A percentile compares a stretch with the other conserved stretches of the same genome.
Conservation (phyloP, 2,329 filamentous ascomycete species). For the Aspergillus sojae region DNA sequence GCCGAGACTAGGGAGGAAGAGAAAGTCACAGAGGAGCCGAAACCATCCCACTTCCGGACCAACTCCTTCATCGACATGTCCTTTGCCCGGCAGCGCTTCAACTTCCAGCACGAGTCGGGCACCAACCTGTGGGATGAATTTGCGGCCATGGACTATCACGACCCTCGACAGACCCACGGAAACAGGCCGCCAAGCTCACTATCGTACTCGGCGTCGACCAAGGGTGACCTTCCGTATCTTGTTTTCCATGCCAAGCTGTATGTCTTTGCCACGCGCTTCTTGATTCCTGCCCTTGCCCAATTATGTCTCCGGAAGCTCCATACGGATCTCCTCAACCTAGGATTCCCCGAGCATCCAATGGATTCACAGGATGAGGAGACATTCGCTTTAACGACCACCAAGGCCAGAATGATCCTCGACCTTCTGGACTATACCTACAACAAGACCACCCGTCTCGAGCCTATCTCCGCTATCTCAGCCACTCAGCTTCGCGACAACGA, state of each 20-base stretch:
- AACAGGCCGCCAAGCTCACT: constrained; percentile 14
- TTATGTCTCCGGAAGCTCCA: constrained; percentile 45
- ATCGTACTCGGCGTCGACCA: constrained; percentile 13
- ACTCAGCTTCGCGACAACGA: constrained; percentile 44
- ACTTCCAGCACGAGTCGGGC: constrained; percentile 32
- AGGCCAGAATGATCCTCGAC: constrained; percentile 40
- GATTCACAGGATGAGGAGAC: constrained; percentile 25
- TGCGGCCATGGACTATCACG: constrained; percentile 36
- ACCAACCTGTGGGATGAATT: constrained; percentile 45
- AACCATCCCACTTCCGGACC: constrained; percentile 7
- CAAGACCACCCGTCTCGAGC: constrained; percentile 43
- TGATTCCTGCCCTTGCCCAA: constrained; percentile 44
- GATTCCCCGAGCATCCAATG: constrained; percentile 23
- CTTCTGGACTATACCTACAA: constrained; percentile 43
- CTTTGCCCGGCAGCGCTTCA: constrained; percentile 38
- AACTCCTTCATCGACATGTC: constrained; percentile 37
- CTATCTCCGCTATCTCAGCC: constrained; percentile 37
- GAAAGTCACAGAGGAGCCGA: neutral
- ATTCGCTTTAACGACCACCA: constrained; percentile 28
- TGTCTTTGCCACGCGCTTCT: constrained; percentile 46
- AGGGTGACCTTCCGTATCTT: constrained; percentile 38
- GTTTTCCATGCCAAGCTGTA: constrained; percentile 49
- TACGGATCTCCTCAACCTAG: constrained; percentile 36
- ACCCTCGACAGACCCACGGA: constrained; percentile 21
- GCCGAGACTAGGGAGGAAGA: constrained; percentile 1